Base-by-base conservation (phyloP, 257 asterid genomes). In the Sherardia arvensis region DNA sequence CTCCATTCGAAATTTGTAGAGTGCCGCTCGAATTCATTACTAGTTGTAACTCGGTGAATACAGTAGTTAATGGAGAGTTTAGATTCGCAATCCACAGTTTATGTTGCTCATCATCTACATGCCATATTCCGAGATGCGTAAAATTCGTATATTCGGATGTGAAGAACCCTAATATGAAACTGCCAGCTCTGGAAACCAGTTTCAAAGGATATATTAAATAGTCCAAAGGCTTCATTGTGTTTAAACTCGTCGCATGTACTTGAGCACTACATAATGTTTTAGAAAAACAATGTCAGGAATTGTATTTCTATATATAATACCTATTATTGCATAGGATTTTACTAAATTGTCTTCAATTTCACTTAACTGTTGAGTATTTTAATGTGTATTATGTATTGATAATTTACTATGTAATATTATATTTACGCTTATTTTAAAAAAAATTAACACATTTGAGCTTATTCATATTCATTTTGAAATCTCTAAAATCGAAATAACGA, bases 21-120 rank as follows among this genome's bases (percentile, higher is more conserved):
- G 60, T 30, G 0, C 81, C 83, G 0, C 48, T n/a, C 69, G 25
- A 21, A 57, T 29, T 66, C 33, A 83, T 36, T 0, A 69, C 62
- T 25, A 83, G 9, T 25, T 14, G 79, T 5, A 17, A 2, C 0
- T 61, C 33, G 22, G 40, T 43, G 10, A 5, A 26, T 0, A 55
- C 27, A 30, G 29, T 14, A n/a, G 43, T 54, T 38, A 73, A 11
- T 1, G 77, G 74, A 1, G 18, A 20, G 22, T 66, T 71, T 58
- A 77, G 69, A 65, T 79, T 82, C 47, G 69, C 80, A 48, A 82
- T 66, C 85, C 85, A 80, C 0, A 77, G 61, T n/a, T 73, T 15
- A 0, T 7, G 7, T 25, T 9, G n/a, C 4, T 12, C 14, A 38
- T 11, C 20, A 15, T 6, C 1, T 17, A 68, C 73, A 28, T 62